A percentile compares a stretch with the other conserved stretches of the same genome.
Conservation (phyloP, 345 rosid genomes). For the Eucalyptus brandiana region DNA sequence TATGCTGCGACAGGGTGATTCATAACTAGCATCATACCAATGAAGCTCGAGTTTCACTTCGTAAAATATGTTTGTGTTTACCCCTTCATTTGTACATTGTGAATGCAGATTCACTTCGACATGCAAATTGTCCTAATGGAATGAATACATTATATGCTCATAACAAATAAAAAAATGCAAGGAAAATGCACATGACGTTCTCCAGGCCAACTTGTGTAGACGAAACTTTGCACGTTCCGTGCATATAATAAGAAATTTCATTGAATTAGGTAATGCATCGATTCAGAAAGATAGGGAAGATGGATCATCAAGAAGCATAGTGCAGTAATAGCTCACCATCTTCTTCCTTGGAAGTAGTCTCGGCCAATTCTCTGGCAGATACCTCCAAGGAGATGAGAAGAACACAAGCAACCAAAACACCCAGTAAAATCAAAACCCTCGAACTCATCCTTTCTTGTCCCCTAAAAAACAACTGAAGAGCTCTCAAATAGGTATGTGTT, state of each 20-base stretch:
- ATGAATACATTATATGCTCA: background rate
- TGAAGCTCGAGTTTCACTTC: background rate
- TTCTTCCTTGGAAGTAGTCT: background rate
- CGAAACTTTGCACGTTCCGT: background rate
- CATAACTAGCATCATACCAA: background rate
- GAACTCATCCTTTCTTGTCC: background rate
- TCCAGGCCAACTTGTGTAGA: background rate
- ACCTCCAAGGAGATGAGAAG: constrained; percentile 9
- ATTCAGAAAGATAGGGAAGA: background rate
- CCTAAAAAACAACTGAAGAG: background rate
- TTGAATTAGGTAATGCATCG: background rate
- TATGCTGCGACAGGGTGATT: background rate
- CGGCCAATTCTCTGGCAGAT: constrained; percentile 8
- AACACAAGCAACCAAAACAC: background rate
- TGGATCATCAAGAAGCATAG: background rate
- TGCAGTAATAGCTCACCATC: background rate
- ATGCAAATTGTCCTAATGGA: background rate
- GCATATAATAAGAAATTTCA: background rate
- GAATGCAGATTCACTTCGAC: background rate
- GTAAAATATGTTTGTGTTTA: background rate
- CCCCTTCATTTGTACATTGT: background rate
- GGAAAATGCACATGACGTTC: background rate
- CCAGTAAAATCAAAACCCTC: background rate
- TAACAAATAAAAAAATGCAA: background rate
- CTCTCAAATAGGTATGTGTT: background rate